Evolutionary conservation across 306 rosid genomes (phyloP), one percentile per base, ranked within the genome.

Genomic region (Cyamopsis tetragonoloba): DNA sequence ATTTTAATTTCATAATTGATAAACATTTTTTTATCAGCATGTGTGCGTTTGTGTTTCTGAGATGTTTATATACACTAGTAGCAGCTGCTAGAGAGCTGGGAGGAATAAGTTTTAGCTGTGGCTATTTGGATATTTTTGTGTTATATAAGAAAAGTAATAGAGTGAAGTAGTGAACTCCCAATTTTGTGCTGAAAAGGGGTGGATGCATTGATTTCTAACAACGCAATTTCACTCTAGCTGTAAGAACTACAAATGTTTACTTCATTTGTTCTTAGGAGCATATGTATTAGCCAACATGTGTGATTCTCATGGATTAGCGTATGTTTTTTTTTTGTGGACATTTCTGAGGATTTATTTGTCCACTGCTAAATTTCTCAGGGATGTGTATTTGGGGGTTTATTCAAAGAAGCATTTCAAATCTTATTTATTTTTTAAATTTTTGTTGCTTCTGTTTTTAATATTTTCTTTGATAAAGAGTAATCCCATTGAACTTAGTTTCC

Each of bases 401-500:
- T 13, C 19, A 1, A 42, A 13, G 20, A 26, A 68, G n/a, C 27
- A 27, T 53, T 68, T 51, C 27, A 53, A 38, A 38, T 10, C 5
- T 1, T 5, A n/a, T n/a, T 1, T 8, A 1, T 1, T 22, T 50
- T 13, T 7, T 42, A 41, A 2, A n/a, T 6, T 23, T 70, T n/a
- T 23, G 50, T 60, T 48, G 32, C 7, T 34, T 41, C 34, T 66
- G 59, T 31, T 39, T 38, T 60, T 26, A 2, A 18, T 53, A 49
- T 30, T 66, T 60, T 46, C 32, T 43, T 20, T 39, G 35, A 22
- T 57, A 49, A n/a, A 35, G 66, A 68, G 44, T 70, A 59, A 38
- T 73, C 72, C 71, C 74, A 47, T 24, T 76, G 78, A 80, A 78
- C 84, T 84, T 77, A 84, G 43, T 87, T 76, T 73, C 80, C 81